Evolutionary conservation across 2,329 filamentous ascomycete species (phyloP).

Genomic region (Diaporthe vexans): DNA sequence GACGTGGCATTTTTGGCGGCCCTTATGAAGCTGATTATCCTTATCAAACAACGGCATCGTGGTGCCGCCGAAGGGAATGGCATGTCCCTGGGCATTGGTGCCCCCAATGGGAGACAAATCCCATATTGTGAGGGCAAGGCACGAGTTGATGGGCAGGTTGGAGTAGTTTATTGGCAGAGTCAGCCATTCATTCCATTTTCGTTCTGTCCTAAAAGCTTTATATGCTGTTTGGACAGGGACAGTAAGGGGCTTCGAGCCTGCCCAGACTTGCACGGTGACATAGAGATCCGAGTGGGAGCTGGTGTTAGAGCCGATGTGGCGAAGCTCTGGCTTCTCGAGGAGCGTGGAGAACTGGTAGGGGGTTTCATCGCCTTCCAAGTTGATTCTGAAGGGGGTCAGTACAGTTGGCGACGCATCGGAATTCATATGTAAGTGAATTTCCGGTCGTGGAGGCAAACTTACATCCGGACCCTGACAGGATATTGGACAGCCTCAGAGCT

Average conservation of each 20-base stretch:
- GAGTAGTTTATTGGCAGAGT: conserved; percentile 88
- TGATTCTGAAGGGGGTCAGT: conserved; percentile 65
- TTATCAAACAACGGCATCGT: conserved; percentile 93
- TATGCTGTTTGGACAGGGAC: conserved; percentile 94
- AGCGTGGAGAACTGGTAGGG: conserved; percentile 83
- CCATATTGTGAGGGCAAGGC: conserved; percentile 94
- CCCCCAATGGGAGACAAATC: conserved; percentile 87
- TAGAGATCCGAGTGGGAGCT: conserved; percentile 90
- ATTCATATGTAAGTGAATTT: not conserved
- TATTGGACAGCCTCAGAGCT: conserved; percentile 87
- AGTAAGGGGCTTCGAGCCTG: conserved; percentile 93
- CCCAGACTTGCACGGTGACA: conserved; percentile 93
- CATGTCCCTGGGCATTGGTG: conserved; percentile 78
- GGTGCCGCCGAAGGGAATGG: conserved; percentile 93
- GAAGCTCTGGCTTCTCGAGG: conserved; percentile 81
- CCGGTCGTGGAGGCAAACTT: conserved; percentile 45
- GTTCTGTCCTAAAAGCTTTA: conserved; percentile 85
- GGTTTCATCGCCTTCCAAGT: conserved; percentile 83
- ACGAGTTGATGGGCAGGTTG: conserved; percentile 83
- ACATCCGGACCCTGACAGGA: conserved; percentile 78
- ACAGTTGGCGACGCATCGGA: not conserved
- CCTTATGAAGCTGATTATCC: conserved; percentile 91
- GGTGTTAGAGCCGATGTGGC: conserved; percentile 88
- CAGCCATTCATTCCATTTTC: conserved; percentile 97
- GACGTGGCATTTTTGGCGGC: conserved; percentile 90